These are phyloP conservation scores for Litchi chinensis DNA, from an alignment of 345 rosid genomes.

Conservation along the genomic window DNA sequence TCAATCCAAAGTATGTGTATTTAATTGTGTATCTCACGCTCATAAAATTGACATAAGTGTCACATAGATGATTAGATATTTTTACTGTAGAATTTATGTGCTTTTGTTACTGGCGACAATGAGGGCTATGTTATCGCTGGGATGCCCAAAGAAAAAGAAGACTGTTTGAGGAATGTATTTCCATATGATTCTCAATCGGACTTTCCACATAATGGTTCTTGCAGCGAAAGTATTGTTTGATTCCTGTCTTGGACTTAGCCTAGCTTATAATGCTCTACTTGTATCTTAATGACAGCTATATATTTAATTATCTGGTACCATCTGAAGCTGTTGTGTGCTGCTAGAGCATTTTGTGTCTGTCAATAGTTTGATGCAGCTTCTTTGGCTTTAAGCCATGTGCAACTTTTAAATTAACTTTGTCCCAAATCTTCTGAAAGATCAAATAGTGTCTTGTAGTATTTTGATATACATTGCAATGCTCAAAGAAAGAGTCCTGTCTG, in stretches of 20 bases:
- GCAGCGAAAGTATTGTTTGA: not conserved
- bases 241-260: not conserved
- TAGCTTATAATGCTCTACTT: not conserved
- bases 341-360: not conserved
- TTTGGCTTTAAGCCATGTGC: not conserved
- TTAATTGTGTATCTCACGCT: slow-evolving; percentile 20
- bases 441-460: not conserved
- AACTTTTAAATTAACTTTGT: not conserved
- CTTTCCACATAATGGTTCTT: not conserved
- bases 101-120: slow-evolving; percentile 77
- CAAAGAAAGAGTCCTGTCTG: not conserved
- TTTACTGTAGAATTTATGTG: slow-evolving; percentile 45
- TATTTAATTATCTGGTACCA: not conserved
- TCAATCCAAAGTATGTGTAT: slow-evolving; percentile 61
- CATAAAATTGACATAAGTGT: slow-evolving; percentile 11
- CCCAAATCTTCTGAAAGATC: too few species aligned
- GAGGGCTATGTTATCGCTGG: slow-evolving; percentile 77
- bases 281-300: not conserved
- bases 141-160: slow-evolving; percentile 65
- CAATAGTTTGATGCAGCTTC: not conserved
- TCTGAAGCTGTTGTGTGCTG: too few species aligned
- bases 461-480: not conserved
- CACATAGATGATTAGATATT: slow-evolving; percentile 21
- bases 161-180: slow-evolving; percentile 56
- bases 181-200: not conserved